Evolutionary conservation across 345 rosid species (phyloP), one percentile per base, ranked within the genome.

Genomic region (Litchi chinensis): DNA sequence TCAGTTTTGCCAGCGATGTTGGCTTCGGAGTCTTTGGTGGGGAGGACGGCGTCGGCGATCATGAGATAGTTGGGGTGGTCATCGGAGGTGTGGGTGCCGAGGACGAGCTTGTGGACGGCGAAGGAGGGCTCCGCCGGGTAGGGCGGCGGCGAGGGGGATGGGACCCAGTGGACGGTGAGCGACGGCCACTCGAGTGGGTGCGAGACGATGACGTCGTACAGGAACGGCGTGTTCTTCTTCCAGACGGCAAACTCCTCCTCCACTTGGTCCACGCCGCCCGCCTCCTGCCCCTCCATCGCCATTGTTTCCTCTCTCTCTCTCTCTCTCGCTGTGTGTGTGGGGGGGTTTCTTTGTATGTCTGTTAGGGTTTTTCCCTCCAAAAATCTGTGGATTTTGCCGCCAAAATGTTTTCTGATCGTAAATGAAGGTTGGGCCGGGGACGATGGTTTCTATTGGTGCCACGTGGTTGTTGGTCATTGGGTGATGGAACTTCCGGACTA

Each of bases 141-240:
- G 2, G 93, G 90, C n/a, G 13, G 76, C 13, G 93, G 87, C 2
- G 82, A 60, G 5, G 24, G 50, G 0, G 92, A 77, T 0, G 97
- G 98, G 8, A 92, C 87, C 99, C 99, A 96, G 43, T 96, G 93
- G 78, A 94, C 94, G 63, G 97, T 94, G n/a, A 94, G 97, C 57
- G 97, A 96, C 0, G 99, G 98, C 97, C 97, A 93, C 85, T 94
- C 99, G 5, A 94, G 92, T 6, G 97, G 93, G 76, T 93, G 94
- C 75, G 97, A 93, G 41, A 96, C 86, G 66, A 96, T 86, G 67
- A 96, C 88, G 69, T 96, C 99, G 83, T 96, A 94, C 74, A 96
- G 91, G 70, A 94, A 86, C 2, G 95, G 95, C n/a, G 95, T 90
- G 89, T 92, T 96, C 88, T 90, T 94, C 78, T 92, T 95, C 98